Conservation (phyloP, 2,329 filamentous ascomycete species). For the Monosporascus cannonballus region DNA sequence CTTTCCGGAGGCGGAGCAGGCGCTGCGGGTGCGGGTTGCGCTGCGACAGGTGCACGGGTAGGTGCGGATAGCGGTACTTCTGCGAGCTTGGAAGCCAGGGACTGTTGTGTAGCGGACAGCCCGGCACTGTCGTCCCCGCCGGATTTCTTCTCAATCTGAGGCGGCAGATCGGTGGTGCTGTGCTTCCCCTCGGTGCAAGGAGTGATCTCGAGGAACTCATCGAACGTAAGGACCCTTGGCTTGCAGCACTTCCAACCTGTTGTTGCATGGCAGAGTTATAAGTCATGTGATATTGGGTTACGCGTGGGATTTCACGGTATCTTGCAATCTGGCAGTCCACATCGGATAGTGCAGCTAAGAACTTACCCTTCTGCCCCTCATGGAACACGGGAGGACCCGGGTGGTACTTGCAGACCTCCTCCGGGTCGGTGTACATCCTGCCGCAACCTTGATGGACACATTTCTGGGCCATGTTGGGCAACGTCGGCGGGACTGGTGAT, state of each 20-base stretch:
- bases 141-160: slow-evolving; percentile 54
- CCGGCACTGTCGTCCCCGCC: slow-evolving; percentile 34
- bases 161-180: slow-evolving; percentile 72
- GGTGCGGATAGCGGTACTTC: slow-evolving; percentile 34
- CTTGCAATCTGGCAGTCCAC: no score
- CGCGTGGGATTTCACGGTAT: no score
- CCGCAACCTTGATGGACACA: slow-evolving; percentile 96
- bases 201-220: slow-evolving; percentile 90
- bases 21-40: slow-evolving; percentile 41
- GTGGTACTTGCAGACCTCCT: slow-evolving; percentile 86
- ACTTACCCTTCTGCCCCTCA: slow-evolving; percentile 92
- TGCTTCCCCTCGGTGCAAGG: slow-evolving; percentile 93
- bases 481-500: no score
- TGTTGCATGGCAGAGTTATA: neutral
- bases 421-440: slow-evolving; percentile 75
- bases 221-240: slow-evolving; percentile 90
- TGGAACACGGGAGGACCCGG: slow-evolving; percentile 92
- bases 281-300: slow-evolving; percentile 7
- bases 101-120: slow-evolving; percentile 24
- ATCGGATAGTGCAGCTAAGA: slow-evolving; percentile 2
- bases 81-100: slow-evolving; percentile 37
- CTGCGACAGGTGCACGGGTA: slow-evolving; percentile 33
- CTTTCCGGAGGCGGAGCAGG: slow-evolving; percentile 66
- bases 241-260: slow-evolving; percentile 99
- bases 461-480: slow-evolving; percentile 61